A percentile compares a stretch with the other conserved stretches of the same genome.
Evolutionary conservation across 495 filamentous ascomycete genomes (phyloP).

Genomic region (Cercophora sp.): DNA sequence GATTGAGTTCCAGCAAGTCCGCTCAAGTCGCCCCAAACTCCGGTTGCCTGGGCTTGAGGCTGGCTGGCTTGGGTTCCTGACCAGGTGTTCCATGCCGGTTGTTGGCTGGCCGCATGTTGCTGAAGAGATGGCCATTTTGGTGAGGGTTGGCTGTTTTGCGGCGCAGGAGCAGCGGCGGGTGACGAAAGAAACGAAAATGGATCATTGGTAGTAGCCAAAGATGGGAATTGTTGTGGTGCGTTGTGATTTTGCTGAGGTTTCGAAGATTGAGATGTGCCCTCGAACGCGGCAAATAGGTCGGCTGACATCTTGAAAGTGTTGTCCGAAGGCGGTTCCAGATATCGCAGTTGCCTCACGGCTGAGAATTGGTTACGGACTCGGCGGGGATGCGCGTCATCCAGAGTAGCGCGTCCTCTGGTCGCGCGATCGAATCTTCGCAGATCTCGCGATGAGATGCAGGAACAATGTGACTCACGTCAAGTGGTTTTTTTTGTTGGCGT

Average conservation of each 20-base stretch:
- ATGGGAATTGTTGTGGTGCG: neutral
- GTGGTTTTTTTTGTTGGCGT: neutral
- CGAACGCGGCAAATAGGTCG: constrained; percentile 71
- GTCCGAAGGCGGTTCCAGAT: neutral
- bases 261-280: constrained; percentile 33
- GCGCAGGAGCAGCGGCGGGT: constrained; percentile 9
- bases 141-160: constrained; percentile 19
- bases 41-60: constrained; percentile 1
- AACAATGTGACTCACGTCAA: neutral
- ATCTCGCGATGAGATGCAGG: neutral
- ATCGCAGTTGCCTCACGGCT: neutral
- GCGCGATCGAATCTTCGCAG: too few relatives aligned
- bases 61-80: constrained; percentile 7
- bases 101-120: constrained; percentile 12
- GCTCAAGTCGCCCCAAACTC: constrained; percentile 19
- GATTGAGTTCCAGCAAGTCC: constrained; percentile 13
- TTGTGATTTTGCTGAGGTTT: constrained; percentile 25
- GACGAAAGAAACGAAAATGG: constrained; percentile 22
- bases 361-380: neutral
- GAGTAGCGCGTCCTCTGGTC: too few relatives aligned
- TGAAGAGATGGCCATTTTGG: constrained; percentile 18
- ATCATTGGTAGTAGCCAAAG: constrained; percentile 11
- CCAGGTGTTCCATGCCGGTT: constrained; percentile 11
- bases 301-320: constrained; percentile 57
- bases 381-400: neutral